Conservation (phyloP, 495 filamentous ascomycete species). For the Astrothelium macrocarpum region DNA sequence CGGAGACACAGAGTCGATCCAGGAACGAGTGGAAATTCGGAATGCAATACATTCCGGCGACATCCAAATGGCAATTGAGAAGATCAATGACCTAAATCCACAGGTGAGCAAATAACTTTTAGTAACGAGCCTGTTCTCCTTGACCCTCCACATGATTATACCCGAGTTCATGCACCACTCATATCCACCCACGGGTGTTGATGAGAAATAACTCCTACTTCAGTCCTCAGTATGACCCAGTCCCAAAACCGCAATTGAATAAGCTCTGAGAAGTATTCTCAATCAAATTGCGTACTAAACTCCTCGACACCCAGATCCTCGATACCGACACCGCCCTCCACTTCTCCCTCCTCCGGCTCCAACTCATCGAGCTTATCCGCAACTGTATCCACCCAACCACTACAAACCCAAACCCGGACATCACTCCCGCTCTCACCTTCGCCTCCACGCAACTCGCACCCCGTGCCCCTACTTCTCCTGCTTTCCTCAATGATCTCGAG, state of each 20-base stretch:
- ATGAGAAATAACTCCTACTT: slow-evolving; percentile 85
- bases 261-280: too few species aligned
- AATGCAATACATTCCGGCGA: slow-evolving; percentile 72
- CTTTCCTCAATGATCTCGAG: slow-evolving; percentile 82
- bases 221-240: slow-evolving; percentile 90
- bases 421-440: slow-evolving; percentile 74
- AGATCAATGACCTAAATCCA: slow-evolving; percentile 81
- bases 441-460: slow-evolving; percentile 80
- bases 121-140: slow-evolving; percentile 6
- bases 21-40: slow-evolving; percentile 66
- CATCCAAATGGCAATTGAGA: slow-evolving; percentile 74
- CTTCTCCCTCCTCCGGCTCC: slow-evolving; percentile 81
- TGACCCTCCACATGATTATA: slow-evolving; percentile 76
- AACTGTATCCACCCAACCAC: slow-evolving; percentile 48
- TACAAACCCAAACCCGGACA: slow-evolving; percentile 49
- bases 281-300: too few species aligned
- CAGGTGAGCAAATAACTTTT: slow-evolving; percentile 53
- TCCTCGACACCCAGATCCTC: slow-evolving; percentile 60
- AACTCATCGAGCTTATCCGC: slow-evolving; percentile 89
- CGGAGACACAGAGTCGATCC: slow-evolving; percentile 61
- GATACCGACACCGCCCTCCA: slow-evolving; percentile 77
- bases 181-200: slow-evolving; percentile 75
- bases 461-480: slow-evolving; percentile 67
- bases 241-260: slow-evolving; percentile 18
- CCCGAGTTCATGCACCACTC: slow-evolving; percentile 98